phyloP scores from a whole-genome alignment of 1,284 basidiomycete genomes.

The Microbotryum intermedium region DNA sequence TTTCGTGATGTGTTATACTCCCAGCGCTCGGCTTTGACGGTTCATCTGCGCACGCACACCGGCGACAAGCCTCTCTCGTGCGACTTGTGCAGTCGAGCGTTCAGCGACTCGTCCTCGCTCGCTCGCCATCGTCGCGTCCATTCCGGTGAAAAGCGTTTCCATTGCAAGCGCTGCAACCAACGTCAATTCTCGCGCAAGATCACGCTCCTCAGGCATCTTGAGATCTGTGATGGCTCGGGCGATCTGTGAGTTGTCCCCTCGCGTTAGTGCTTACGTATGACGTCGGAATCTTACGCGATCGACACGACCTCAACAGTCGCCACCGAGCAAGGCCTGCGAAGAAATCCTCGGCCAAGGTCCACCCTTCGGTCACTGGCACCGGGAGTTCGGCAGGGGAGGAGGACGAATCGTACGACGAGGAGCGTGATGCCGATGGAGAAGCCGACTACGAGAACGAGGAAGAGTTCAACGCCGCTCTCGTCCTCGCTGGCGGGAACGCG shows the following conservation, averaged over 20 bases:
- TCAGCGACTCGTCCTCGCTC: constrained; percentile 50
- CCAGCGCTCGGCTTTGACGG: constrained; percentile 36
- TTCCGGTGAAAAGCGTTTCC: constrained; percentile 24
- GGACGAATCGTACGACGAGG: background rate
- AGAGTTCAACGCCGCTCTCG: too few species aligned
- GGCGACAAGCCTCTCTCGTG: constrained; percentile 52
- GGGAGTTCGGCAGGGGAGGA: background rate
- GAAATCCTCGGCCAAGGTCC: background rate
- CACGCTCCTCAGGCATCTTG: constrained; percentile 18
- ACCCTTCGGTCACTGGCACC: background rate
- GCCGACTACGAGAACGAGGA: background rate
- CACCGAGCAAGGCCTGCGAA: background rate
- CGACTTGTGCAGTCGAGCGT: constrained; percentile 46
- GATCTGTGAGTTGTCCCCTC: background rate
- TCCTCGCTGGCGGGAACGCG: too few species aligned
- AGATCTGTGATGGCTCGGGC: constrained; percentile 12
- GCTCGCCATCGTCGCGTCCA: constrained; percentile 46
- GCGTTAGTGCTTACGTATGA: background rate
- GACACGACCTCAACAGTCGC: background rate
- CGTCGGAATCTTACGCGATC: background rate
- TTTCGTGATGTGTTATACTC: background rate
- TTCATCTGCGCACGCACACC: constrained; percentile 42
- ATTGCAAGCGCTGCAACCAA: constrained; percentile 21
- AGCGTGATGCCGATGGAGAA: background rate
- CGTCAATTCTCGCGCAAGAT: constrained; percentile 18